Base-by-base conservation (phyloP, 352 stramenopile genomes). In the Thraustochytrium striatum region DNA sequence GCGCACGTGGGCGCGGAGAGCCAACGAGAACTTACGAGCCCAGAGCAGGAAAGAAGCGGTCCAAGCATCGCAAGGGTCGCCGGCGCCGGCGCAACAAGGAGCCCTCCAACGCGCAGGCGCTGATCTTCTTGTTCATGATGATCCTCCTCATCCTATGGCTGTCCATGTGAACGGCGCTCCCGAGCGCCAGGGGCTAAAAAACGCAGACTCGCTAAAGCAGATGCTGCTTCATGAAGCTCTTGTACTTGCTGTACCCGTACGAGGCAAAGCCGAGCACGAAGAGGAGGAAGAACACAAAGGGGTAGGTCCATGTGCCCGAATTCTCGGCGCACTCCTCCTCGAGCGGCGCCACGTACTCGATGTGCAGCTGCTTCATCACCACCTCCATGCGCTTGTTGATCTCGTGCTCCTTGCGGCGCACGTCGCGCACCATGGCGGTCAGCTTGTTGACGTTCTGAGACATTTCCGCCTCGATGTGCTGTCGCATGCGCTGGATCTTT, bases 191-290 rank as follows among this genome's bases (percentile, higher is more conserved):
- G n/a, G n/a, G n/a, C n/a, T n/a, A n/a, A n/a, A n/a, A n/a, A n/a
- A n/a, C n/a, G n/a, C n/a, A n/a, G n/a, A n/a, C n/a, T n/a, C n/a
- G n/a, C 43, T 50, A 79, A 13, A 79, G 47, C 7, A 79, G 47
- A 25, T 79, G 69, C 50, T 47, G 72, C 38, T 79, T 79, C 69
- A 79, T 79, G 57, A 41, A 79, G 16, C 50, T 52, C 13, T 32
- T 21, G 50, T 79, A 79, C 69, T 79, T 79, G 25, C 19, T 62
- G 50, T 79, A 79, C 9, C 69, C 69, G 9, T 55, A 13, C 0
- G 57, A 53, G 3, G 38, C 69, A 44, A 79, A n/a, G 11, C 5
- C 69, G 30, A 32, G 16, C 9, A 69, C 19, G 30, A 72, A 61
- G 41, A 33, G 61, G 25, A 79, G 39, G 16, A 73, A 35, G 44